Conservation (phyloP, 306 rosid species). For the Urtica urens region DNA sequence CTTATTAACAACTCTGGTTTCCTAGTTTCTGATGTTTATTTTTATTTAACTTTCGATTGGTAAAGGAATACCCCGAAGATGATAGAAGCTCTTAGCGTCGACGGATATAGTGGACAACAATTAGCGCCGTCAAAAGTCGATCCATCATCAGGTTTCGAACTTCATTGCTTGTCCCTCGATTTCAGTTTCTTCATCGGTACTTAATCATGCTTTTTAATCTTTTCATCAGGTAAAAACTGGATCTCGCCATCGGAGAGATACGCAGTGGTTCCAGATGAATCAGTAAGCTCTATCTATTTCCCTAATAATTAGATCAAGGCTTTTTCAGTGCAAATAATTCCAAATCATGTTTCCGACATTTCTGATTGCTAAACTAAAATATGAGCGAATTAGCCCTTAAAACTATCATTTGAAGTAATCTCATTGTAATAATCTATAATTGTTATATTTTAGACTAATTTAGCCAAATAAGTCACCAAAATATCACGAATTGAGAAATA, state of each 20-base stretch:
- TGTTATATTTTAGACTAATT: too few species aligned
- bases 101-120: slow-evolving; percentile 68
- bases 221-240: slow-evolving; percentile 47
- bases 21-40: too few species aligned
- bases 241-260: slow-evolving; percentile 70
- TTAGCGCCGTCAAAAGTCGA: slow-evolving; percentile 59
- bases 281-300: slow-evolving; percentile 46
- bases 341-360: not conserved
- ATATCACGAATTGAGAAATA: too few species aligned
- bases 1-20: too few species aligned
- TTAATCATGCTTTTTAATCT: not conserved
- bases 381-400: too few species aligned
- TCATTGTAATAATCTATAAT: too few species aligned
- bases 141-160: slow-evolving; percentile 51
- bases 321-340: not conserved
- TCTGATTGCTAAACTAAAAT: not conserved
- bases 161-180: slow-evolving; percentile 6
- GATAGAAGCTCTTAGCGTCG: slow-evolving; percentile 75
- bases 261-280: slow-evolving; percentile 92
- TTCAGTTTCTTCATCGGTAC: not conserved
- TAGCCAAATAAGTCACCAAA: too few species aligned
- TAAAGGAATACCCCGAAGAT: slow-evolving; percentile 77
- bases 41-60: too few species aligned
- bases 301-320: not conserved
- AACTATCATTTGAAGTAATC: too few species aligned